Base-by-base conservation (phyloP, 257 asterid species). In the Salvia hispanica region DNA sequence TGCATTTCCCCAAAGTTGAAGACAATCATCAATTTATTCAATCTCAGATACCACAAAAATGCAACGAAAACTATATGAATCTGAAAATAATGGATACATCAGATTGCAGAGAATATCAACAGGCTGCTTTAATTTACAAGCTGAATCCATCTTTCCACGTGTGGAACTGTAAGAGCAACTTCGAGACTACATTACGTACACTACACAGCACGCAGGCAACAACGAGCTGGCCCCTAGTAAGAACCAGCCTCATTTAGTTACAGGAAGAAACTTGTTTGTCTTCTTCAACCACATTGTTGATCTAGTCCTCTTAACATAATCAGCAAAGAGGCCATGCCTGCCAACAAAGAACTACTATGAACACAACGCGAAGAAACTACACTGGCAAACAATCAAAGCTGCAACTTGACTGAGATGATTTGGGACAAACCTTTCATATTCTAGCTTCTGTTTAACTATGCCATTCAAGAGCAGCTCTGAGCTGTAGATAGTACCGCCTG, bases 391-490 rank as follows among this genome's bases (percentile, higher is more conserved):
- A 6, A 28, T n/a, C 16, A 0, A 10, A 7, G 55, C 28, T 50
- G 9, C 28, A 14, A 50, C 55, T 14, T 0, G 18, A 50, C 11
- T 4, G 28, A 15, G 62, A 39, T 44, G 34, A 21, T 13, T 0
- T 21, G 9, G 36, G 69, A 70, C 88, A 10, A 60, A 91, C 99
- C 99, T 91, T 76, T 80, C 91, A n/a, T 79, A 82, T 36, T 94
- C 97, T 72, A 91, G 87, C 86, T 83, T 88, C 82, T 94, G 99
- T 73, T 83, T 90, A 51, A 94, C 97, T 47, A 94, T 94, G 47
- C 99, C 99, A 67, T 94, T 91, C 65, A 94, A 81, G 56, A 94
- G 86, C 72, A 94, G 87, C 81, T 94, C 99, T 5, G 99, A 88
- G 74, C 99, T 91, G 72, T 87, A 94, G 64, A 88, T 71, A 34